Base-by-base conservation (phyloP, 2,329 filamentous ascomycete species). In the Epichloe gansuensis region DNA sequence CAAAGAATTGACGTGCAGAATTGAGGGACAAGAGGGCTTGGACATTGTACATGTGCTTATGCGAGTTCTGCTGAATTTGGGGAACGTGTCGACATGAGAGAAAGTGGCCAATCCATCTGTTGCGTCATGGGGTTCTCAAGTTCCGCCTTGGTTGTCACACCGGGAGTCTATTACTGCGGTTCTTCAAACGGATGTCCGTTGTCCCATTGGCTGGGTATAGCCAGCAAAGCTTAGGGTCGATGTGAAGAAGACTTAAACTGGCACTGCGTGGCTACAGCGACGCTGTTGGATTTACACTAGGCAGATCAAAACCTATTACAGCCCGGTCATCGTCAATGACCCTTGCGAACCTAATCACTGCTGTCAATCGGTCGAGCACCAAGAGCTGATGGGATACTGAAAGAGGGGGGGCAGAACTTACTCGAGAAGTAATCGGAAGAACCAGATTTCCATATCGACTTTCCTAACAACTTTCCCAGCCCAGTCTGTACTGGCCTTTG, bases 401-500 rank as follows among this genome's bases (percentile, higher is more conserved):
- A 21, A 15, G 28, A 2, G 1, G 8, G 28, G 28, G 2, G 8
- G 1, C 11, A 48, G 8, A 28, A 72, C 77, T 65, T 72, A 87
- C 76, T 87, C 85, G 54, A 88, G 63, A 45, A 88, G 67, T 53
- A 93, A 62, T 53, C 87, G 72, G 59, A 86, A 86, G 59, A 80
- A 76, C 77, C 78, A 81, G 45, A 79, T 81, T 67, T 87, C 83
- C 68, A 88, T 80, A 61, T 88, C 84, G 61, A 87, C 85, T 55
- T 78, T 81, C 55, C 88, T 72, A 31, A 91, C 67, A 15, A 84
- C 83, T 68, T 80, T 83, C 54, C 77, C 74, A 1, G 85, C 84
- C 88, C 88, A 93, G 38, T 81, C 76, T 53, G 80, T 75, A 31
- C 86, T 84, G 56, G 79, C 76, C 46, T 73, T 65, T 5, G 86